Evolutionary conservation across 768 basidiomycete genomes (phyloP), one percentile per base, ranked within the genome.

Genomic region (Boletus bicolor): DNA sequence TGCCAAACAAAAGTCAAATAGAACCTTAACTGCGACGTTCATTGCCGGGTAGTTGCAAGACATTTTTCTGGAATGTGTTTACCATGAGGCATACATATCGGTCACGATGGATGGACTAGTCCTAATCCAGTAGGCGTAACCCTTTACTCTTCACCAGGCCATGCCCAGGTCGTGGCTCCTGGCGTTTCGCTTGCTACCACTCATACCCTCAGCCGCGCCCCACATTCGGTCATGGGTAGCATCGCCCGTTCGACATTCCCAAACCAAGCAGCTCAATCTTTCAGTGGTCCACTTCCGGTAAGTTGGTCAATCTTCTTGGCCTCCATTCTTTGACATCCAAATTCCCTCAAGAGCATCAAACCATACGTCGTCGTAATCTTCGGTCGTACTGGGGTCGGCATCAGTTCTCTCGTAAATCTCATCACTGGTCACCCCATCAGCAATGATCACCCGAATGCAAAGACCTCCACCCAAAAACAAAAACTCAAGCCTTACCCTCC

Each of bases 341-440:
- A 4, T 35, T 19, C 17, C 10, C 14, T 28, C 8, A 44, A 58
- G 58, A n/a, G n/a, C 15, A 30, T 19, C 2, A 46, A 47, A 30
- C 62, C 64, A 9, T 56, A 62, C 41, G 60, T 69, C 21, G 61
- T 69, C 48, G 65, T 69, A 1, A 51, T 71, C 44, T 71, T 69
- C 14, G 68, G 69, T 17, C 63, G 49, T 21, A 67, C 69, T 0
- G 68, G 68, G 0, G 69, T 61, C 7, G 68, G 68, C 19, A 37
- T 69, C 46, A 70, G 69, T 14, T 70, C 68, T 15, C 61, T 71
- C 54, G 41, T 62, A 6, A 69, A 70, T 53, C 62, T 71, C 53
- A 65, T 71, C 26, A 26, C 37, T 8, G 62, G 64, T n/a, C 43
- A 51, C 42, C 60, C 64, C 24, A 4, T 53, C 51, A 67, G 63